A percentile compares a stretch with the other conserved stretches of the same genome.
These are phyloP conservation scores for Blastobotrys raffinosifermentans DNA, from an alignment of 1,139 yeast species.

Conservation along the genomic window DNA sequence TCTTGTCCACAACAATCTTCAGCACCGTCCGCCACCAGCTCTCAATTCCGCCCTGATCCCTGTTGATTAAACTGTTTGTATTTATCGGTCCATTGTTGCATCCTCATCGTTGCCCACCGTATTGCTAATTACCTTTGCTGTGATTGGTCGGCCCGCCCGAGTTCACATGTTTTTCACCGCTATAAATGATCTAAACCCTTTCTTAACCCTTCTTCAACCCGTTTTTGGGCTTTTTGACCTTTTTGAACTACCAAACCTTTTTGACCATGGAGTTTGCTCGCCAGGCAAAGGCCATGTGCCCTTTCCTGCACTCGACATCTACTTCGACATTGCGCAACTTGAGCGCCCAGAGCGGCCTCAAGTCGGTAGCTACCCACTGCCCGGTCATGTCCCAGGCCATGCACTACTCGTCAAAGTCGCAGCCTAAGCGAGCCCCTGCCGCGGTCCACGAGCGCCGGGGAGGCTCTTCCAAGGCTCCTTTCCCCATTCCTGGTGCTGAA, in stretches of 20 bases:
- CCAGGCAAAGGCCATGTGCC: constrained; percentile 76
- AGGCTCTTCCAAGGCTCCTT: constrained; percentile 30
- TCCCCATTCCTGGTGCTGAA: constrained; percentile 6
- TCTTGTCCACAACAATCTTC: too few relatives aligned
- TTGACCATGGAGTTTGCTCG: constrained; percentile 71
- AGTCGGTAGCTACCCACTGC: constrained; percentile 64
- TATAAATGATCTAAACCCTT: too few relatives aligned
- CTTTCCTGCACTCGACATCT: constrained; percentile 65
- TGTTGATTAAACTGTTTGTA: too few relatives aligned
- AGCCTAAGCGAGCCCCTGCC: constrained; percentile 48
- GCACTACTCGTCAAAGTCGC: constrained; percentile 53
- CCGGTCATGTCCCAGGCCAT: constrained; percentile 87
- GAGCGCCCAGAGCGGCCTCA: constrained; percentile 34
- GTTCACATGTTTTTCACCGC: too few relatives aligned
- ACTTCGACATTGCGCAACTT: constrained; percentile 47
- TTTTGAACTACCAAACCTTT: too few relatives aligned
- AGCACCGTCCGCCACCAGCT: too few relatives aligned
- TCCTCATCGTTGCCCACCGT: too few relatives aligned
- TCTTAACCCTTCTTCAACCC: too few relatives aligned
- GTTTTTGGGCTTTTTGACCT: not conserved
- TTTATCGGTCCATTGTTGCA: too few relatives aligned
- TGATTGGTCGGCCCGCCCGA: not conserved
- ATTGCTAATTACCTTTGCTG: not conserved
- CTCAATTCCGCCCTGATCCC: too few relatives aligned
- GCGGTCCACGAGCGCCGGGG: constrained; percentile 29